phyloP scores from a whole-genome alignment of 2,329 filamentous ascomycete species.

The Falciphora oryzae region DNA sequence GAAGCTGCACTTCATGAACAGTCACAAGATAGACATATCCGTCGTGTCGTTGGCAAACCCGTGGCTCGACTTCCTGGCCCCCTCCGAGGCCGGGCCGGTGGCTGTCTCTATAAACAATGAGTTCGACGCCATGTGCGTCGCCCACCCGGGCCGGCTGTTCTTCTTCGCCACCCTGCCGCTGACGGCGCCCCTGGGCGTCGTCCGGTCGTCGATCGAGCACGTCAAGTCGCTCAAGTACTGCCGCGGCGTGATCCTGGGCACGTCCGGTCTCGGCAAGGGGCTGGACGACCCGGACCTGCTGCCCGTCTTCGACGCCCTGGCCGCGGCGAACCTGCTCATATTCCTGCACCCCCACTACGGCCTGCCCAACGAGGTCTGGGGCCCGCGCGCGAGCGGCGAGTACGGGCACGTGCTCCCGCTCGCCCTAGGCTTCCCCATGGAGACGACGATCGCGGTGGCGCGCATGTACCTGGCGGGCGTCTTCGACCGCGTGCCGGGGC shows the following conservation, averaged over 20 bases:
- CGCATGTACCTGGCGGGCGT: slow-evolving; percentile 84
- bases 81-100: slow-evolving; percentile 54
- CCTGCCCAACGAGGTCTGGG: slow-evolving; percentile 73
- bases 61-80: slow-evolving; percentile 79
- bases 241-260: slow-evolving; percentile 84
- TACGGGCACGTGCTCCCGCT: slow-evolving; percentile 87
- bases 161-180: slow-evolving; percentile 81
- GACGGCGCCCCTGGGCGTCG: slow-evolving; percentile 55
- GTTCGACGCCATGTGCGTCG: slow-evolving; percentile 64
- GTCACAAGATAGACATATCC: slow-evolving; percentile 73
- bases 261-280: slow-evolving; percentile 70
- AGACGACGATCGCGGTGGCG: slow-evolving; percentile 85
- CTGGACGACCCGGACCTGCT: slow-evolving; percentile 72
- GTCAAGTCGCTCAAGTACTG: slow-evolving; percentile 59
- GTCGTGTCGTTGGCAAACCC: slow-evolving; percentile 89
- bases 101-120: slow-evolving; percentile 71
- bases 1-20: slow-evolving; percentile 85
- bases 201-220: slow-evolving; percentile 60
- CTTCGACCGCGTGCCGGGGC: slow-evolving; percentile 65
- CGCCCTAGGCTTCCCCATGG: slow-evolving; percentile 81
- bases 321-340: slow-evolving; percentile 57
- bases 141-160: slow-evolving; percentile 63
- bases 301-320: slow-evolving; percentile 65
- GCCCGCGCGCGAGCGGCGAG: slow-evolving; percentile 51
- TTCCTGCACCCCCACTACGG: slow-evolving; percentile 94